Evolutionary conservation across 2,329 filamentous ascomycete genomes (phyloP).

Genomic region (Arthroderma sp.): DNA sequence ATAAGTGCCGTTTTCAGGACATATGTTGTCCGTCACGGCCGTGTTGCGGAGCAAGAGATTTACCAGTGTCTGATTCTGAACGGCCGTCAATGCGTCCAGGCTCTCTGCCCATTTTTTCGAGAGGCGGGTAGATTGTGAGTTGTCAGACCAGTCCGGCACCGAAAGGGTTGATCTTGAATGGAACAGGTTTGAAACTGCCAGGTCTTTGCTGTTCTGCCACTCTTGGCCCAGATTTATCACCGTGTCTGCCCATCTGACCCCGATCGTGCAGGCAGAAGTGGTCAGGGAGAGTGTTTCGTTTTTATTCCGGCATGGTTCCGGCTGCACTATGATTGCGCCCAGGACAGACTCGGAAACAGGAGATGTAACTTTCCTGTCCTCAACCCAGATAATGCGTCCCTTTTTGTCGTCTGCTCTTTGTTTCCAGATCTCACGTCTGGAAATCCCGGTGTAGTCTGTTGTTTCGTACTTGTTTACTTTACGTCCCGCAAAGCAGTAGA

Average conservation of each 20-base stretch:
- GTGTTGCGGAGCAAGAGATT: constrained; percentile 3
- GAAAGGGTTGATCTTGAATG: neutral
- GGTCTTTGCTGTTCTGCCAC: neutral
- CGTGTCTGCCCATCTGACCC: constrained; percentile 4
- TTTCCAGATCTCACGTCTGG: constrained; percentile 1
- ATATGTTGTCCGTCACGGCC: constrained; percentile 4
- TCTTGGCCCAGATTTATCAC: neutral
- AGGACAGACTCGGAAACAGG: neutral
- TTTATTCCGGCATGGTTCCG: constrained; percentile 1
- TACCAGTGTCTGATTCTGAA: constrained; percentile 6
- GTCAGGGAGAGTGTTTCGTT: constrained; percentile 2
- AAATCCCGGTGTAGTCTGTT: neutral
- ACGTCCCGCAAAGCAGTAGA: too few species aligned
- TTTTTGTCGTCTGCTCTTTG: neutral
- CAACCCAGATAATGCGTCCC: constrained; percentile 7
- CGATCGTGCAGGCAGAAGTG: constrained; percentile 4
- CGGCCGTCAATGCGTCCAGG: neutral
- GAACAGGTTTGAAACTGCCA: neutral
- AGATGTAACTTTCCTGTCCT: constrained; percentile 1
- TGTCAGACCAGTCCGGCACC: neutral
- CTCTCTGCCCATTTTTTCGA: constrained; percentile 4
- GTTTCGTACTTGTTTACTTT: neutral
- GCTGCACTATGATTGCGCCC: constrained; percentile 7
- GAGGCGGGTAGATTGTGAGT: neutral
- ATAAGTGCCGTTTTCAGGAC: constrained; percentile 1